These are phyloP conservation scores for Vitis rupestris DNA, from an alignment of 164 flowering plant species.

Conservation along the genomic window DNA sequence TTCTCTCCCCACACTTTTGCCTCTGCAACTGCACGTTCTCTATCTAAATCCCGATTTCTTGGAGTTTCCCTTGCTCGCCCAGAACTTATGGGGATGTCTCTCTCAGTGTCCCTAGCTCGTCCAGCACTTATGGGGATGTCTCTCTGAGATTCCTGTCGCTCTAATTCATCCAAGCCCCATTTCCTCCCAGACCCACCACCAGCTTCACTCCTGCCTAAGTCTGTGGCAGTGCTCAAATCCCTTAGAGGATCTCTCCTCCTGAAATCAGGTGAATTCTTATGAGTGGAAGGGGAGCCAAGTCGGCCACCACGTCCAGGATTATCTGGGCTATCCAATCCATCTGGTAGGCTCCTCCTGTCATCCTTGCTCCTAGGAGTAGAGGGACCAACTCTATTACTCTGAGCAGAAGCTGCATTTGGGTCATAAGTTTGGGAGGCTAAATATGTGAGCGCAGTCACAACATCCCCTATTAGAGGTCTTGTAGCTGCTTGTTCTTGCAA, in stretches of 20 bases:
- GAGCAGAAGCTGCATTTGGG: slow-evolving; percentile 53
- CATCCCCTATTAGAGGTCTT: slow-evolving; percentile 91
- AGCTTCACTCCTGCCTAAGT: slow-evolving; percentile 47
- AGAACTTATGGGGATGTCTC: slow-evolving; percentile 31
- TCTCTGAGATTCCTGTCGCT: slow-evolving; percentile 55
- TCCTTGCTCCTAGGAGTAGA: slow-evolving; percentile 58
- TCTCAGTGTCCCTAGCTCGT: slow-evolving; percentile 41
- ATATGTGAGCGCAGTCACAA: slow-evolving; percentile 89
- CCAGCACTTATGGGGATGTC: slow-evolving; percentile 54
- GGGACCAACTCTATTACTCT: slow-evolving; percentile 46
- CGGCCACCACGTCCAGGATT: slow-evolving; percentile 33
- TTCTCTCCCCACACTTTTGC: slow-evolving; percentile 95
- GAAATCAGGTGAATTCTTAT: slow-evolving; percentile 66
- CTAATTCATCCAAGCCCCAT: slow-evolving; percentile 60
- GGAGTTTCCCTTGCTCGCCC: slow-evolving; percentile 49
- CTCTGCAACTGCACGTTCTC: slow-evolving; percentile 86
- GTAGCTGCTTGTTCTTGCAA: slow-evolving; percentile 95
- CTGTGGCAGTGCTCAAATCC: slow-evolving; percentile 44
- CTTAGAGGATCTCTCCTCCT: slow-evolving; percentile 45
- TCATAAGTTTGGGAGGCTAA: slow-evolving; percentile 87
- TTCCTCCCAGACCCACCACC: slow-evolving; percentile 74
- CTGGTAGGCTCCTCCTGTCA: slow-evolving; percentile 39
- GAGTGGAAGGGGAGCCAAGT: slow-evolving; percentile 55
- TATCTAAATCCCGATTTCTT: slow-evolving; percentile 66
- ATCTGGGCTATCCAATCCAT: slow-evolving; percentile 50